phyloP scores from a whole-genome alignment of 1,284 basidiomycete genomes.

The Phylloporus sp. region DNA sequence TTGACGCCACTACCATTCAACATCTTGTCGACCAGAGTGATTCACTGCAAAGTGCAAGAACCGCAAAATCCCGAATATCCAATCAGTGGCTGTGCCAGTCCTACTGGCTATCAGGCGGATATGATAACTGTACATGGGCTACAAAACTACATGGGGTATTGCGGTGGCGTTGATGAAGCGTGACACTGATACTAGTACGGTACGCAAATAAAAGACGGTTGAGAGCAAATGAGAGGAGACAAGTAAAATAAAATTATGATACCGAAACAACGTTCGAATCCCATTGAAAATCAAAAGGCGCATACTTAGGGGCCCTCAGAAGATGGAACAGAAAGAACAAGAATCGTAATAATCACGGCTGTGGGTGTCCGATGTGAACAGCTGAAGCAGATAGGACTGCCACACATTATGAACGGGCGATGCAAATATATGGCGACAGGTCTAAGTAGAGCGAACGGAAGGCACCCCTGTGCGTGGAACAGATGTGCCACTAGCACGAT shows the following conservation, averaged over 20 bases:
- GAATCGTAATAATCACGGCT: constrained; percentile 14
- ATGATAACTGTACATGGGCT: constrained; percentile 28
- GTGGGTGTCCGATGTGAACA: constrained; percentile 10
- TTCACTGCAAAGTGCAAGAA: constrained; percentile 17
- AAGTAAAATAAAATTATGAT: constrained; percentile 43
- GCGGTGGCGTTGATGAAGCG: constrained; percentile 31
- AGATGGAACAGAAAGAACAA: constrained; percentile 24
- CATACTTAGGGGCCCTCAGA: constrained; percentile 29
- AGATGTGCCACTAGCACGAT: constrained; percentile 26
- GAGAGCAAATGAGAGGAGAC: constrained; percentile 28
- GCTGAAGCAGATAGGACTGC: constrained; percentile 10
- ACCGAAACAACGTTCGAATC: constrained; percentile 39
- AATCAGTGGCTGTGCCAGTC: constrained; percentile 29
- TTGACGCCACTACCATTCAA: constrained; percentile 87
- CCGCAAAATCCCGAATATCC: constrained; percentile 25
- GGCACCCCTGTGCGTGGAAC: constrained; percentile 18
- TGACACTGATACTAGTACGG: constrained; percentile 45
- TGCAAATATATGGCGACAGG: constrained; percentile 30
- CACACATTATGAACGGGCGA: constrained; percentile 17
- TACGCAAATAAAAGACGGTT: constrained; percentile 26
- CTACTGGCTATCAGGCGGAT: constrained; percentile 5
- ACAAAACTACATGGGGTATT: constrained; percentile 50
- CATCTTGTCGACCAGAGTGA: constrained; percentile 51
- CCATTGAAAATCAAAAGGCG: constrained; percentile 32
- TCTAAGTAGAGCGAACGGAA: constrained; percentile 39